These are phyloP conservation scores for Cladorrhinum sp. DNA, from an alignment of 2,329 filamentous ascomycete species.

Conservation along the genomic window DNA sequence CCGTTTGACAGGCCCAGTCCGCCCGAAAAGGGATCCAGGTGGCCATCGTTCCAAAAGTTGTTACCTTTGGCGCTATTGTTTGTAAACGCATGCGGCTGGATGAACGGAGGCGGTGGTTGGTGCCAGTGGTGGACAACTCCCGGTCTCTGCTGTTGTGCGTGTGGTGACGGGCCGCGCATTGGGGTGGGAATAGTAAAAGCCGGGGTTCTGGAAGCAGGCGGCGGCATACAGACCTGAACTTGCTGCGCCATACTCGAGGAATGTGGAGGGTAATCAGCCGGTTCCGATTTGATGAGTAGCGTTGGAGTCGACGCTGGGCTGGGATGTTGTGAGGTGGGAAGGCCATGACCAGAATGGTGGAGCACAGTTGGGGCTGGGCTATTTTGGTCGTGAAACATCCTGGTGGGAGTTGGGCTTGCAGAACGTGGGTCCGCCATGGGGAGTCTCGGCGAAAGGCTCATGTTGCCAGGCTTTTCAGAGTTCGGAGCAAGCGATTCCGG, in stretches of 20 bases:
- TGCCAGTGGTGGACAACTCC: conserved; percentile 49
- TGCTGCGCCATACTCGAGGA: conserved; percentile 10
- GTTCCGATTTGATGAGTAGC: conserved; percentile 25
- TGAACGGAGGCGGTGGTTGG: conserved; percentile 49
- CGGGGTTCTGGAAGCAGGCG: conserved; percentile 21
- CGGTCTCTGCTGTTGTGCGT: conserved; percentile 38
- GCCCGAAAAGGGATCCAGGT: background rate
- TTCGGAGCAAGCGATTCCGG: conserved; percentile 41
- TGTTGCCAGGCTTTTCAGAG: conserved; percentile 30
- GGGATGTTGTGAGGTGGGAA: background rate
- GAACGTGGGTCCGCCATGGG: conserved; percentile 25
- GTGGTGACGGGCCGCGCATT: conserved; percentile 32
- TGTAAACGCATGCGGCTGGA: conserved; percentile 53
- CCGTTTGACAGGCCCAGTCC: conserved; percentile 3
- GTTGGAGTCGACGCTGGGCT: background rate
- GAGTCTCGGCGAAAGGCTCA: conserved; percentile 38
- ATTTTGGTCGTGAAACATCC: conserved; percentile 27
- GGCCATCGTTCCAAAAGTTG: conserved; percentile 40
- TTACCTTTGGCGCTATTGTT: conserved; percentile 36
- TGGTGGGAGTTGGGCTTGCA: conserved; percentile 37
- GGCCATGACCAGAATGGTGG: background rate
- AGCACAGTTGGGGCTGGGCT: conserved; percentile 7
- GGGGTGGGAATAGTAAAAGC: conserved; percentile 41
- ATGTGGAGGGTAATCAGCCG: conserved; percentile 13
- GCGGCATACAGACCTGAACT: conserved; percentile 16